Evolutionary conservation across 1,284 basidiomycete genomes (phyloP).

Genomic region (Ustilago sp.): DNA sequence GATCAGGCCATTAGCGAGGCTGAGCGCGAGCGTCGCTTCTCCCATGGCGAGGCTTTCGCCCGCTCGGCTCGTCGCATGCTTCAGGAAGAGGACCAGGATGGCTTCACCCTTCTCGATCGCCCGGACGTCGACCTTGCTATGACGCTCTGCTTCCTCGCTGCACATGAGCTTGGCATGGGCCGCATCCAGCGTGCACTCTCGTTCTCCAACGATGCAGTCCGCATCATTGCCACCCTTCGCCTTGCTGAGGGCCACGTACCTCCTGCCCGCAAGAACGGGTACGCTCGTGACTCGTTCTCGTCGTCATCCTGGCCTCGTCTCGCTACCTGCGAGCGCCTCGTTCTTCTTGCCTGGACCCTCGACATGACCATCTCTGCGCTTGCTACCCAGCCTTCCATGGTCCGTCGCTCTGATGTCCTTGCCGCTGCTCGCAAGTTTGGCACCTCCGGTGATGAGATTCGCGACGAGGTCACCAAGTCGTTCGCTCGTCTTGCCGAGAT

Average conservation of each 20-base stretch:
- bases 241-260: conserved; percentile 45
- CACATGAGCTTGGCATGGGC: conserved; percentile 70
- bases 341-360: conserved; percentile 47
- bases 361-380: conserved; percentile 47
- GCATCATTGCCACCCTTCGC: conserved; percentile 35
- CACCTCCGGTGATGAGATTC: conserved; percentile 40
- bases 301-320: conserved; percentile 42
- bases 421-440: conserved; percentile 61
- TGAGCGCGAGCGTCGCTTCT: conserved; percentile 42
- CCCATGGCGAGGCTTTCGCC: conserved; percentile 50
- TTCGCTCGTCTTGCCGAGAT: conserved; percentile 70
- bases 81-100: conserved; percentile 54
- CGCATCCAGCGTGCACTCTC: conserved; percentile 68
- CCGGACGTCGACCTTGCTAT: conserved; percentile 70
- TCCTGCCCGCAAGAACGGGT: conserved; percentile 29
- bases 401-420: conserved; percentile 39
- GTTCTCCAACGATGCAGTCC: conserved; percentile 65
- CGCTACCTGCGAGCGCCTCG: conserved; percentile 48
- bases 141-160: conserved; percentile 69
- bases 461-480: conserved; percentile 66
- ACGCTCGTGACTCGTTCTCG: conserved; percentile 33
- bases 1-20: conserved; percentile 59
- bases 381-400: conserved; percentile 35
- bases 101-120: conserved; percentile 48
- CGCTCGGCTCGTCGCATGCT: conserved; percentile 54